A percentile compares a stretch with the other conserved stretches of the same genome.
phyloP scores from a whole-genome alignment of 2,329 filamentous ascomycete species.

The Nemania sp. region DNA sequence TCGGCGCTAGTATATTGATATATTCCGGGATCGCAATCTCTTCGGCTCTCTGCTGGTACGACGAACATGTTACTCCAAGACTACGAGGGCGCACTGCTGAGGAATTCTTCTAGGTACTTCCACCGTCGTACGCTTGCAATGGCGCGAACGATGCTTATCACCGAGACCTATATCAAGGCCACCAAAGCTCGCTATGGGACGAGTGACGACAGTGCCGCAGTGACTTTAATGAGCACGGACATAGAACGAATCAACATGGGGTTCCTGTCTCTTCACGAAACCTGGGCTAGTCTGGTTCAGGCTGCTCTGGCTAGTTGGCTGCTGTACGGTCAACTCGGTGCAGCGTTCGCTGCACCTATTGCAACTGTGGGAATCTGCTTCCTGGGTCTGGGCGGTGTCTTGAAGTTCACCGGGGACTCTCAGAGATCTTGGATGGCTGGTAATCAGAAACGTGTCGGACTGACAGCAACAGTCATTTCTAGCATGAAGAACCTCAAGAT shows the following conservation, averaged over 20 bases:
- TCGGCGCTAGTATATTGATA: conserved; percentile 47
- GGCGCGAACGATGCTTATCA: conserved; percentile 39
- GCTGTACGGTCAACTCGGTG: conserved; percentile 51
- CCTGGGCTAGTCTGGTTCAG: conserved; percentile 49
- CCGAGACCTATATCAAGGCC: conserved; percentile 42
- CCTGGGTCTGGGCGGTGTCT: conserved; percentile 29
- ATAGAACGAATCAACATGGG: conserved; percentile 48
- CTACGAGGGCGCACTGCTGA: not conserved
- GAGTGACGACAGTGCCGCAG: conserved; percentile 45
- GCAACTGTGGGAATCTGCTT: conserved; percentile 44
- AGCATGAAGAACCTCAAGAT: conserved; percentile 51
- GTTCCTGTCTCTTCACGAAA: conserved; percentile 44
- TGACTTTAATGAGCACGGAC: conserved; percentile 54
- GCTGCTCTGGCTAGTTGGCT: conserved; percentile 53
- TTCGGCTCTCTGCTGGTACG: conserved; percentile 46
- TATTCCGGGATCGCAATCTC: conserved; percentile 50
- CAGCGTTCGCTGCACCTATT: conserved; percentile 53
- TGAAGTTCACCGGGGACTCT: conserved; percentile 31
- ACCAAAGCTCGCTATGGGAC: conserved; percentile 29
- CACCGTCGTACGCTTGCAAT: conserved; percentile 41
- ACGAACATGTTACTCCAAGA: not conserved
- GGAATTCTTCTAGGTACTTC: conserved; percentile 24
- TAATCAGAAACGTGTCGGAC: conserved; percentile 41
- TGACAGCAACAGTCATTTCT: conserved; percentile 43
- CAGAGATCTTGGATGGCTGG: conserved; percentile 45